Conservation (phyloP, 2,329 filamentous ascomycete genomes). For the Chrysosporium keratinophilum region DNA sequence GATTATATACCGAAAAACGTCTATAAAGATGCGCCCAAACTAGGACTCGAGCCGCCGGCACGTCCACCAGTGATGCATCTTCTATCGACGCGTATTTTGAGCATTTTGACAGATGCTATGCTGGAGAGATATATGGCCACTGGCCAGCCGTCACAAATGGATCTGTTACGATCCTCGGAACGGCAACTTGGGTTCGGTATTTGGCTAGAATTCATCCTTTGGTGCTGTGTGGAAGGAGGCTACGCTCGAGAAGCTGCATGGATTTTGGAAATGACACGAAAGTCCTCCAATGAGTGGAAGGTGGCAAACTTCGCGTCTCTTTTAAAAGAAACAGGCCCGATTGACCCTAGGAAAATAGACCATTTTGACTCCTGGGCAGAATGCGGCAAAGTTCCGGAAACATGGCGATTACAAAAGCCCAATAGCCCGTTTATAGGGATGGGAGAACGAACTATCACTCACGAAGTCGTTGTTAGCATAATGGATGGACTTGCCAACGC, state of each 20-base stretch:
- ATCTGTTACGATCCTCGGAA: slow-evolving; percentile 30
- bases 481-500: slow-evolving; percentile 43
- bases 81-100: slow-evolving; percentile 38
- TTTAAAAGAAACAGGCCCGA: slow-evolving; percentile 20
- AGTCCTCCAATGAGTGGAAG: slow-evolving; percentile 28
- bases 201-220: slow-evolving; percentile 43
- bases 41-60: slow-evolving; percentile 22
- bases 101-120: slow-evolving; percentile 38
- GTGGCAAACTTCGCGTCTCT: slow-evolving; percentile 34
- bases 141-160: slow-evolving; percentile 31
- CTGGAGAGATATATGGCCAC: slow-evolving; percentile 36
- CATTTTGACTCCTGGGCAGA: slow-evolving; percentile 29
- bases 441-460: slow-evolving; percentile 43
- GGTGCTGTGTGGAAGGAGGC: slow-evolving; percentile 42
- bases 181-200: slow-evolving; percentile 37
- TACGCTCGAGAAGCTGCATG: slow-evolving; percentile 33
- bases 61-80: slow-evolving; percentile 38
- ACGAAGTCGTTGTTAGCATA: slow-evolving; percentile 48
- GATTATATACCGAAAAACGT: slow-evolving; percentile 35
- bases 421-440: slow-evolving; percentile 32
- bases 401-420: slow-evolving; percentile 15
- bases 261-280: slow-evolving; percentile 30
- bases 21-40: slow-evolving; percentile 31
- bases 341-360: slow-evolving; percentile 30
- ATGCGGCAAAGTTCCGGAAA: slow-evolving; percentile 18